phyloP scores from a whole-genome alignment of 139 green algal genomes.

The Chlorella sp. region DNA sequence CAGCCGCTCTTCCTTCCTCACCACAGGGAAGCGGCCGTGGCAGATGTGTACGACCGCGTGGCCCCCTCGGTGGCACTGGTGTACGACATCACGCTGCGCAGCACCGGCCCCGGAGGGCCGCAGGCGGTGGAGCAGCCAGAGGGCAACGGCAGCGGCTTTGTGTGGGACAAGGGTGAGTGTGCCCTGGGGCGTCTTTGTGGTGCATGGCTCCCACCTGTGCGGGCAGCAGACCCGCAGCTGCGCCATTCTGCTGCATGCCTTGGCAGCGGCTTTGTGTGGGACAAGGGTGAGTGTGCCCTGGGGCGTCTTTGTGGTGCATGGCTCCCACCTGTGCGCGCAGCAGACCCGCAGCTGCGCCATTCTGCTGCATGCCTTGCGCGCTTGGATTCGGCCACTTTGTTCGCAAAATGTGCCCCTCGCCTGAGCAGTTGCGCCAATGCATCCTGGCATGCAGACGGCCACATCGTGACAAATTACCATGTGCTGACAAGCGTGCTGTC shows the following conservation, averaged over 20 bases:
- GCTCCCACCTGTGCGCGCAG: too few species aligned
- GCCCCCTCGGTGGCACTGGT: conserved; percentile 72
- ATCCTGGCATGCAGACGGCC: conserved; percentile 44
- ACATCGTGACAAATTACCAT: conserved; percentile 80
- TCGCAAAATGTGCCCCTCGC: too few species aligned
- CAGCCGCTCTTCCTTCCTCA: not conserved
- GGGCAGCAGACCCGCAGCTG: too few species aligned
- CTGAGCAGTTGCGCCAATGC: too few species aligned
- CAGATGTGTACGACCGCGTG: conserved; percentile 63
- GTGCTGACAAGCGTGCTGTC: conserved; percentile 56
- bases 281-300: conserved; percentile 32
- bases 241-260: too few species aligned
- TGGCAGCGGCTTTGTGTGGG: conserved; percentile 84
- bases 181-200: too few species aligned
- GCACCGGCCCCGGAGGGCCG: not conserved
- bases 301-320: too few species aligned
- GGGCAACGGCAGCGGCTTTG: conserved; percentile 83
- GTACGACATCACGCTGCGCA: conserved; percentile 67
- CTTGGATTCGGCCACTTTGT: too few species aligned
- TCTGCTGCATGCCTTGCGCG: too few species aligned
- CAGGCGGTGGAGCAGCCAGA: conserved; percentile 63
- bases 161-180: conserved; percentile 66
- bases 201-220: too few species aligned
- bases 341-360: too few species aligned
- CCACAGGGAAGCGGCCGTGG: conserved; percentile 61